Conservation (phyloP, 2,329 filamentous ascomycete genomes). For the Colletotrichum lentis region DNA sequence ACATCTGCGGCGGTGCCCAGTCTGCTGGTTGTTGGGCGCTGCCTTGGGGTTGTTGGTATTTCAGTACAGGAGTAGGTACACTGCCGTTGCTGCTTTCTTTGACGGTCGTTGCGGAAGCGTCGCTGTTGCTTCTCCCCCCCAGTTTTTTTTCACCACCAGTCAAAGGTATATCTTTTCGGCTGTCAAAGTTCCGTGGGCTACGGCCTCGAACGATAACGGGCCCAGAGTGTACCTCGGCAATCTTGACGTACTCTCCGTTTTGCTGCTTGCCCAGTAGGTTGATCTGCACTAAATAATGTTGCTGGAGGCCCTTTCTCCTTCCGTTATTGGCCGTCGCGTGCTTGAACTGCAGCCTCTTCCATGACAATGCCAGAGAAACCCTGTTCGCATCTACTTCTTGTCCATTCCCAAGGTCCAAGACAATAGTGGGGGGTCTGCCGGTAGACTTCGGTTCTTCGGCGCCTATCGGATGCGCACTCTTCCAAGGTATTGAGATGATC, state of each 20-base stretch:
- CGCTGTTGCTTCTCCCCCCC: slow-evolving; percentile 56
- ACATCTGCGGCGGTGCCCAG: slow-evolving; percentile 55
- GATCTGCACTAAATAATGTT: slow-evolving; percentile 91
- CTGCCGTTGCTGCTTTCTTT: slow-evolving; percentile 40
- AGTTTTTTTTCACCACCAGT: slow-evolving; percentile 59
- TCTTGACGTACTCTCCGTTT: slow-evolving; percentile 70
- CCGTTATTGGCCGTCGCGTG: slow-evolving; percentile 97
- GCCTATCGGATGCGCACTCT: slow-evolving; percentile 70
- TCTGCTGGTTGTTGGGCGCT: slow-evolving; percentile 53
- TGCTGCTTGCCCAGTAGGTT: slow-evolving; percentile 81
- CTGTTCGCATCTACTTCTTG: slow-evolving; percentile 80
- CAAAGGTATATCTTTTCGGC: slow-evolving; percentile 83
- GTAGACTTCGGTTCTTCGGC: slow-evolving; percentile 59
- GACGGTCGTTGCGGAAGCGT: slow-evolving; percentile 35
- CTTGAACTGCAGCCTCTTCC: slow-evolving; percentile 95
- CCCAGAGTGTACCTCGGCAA: slow-evolving; percentile 87
- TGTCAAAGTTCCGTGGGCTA: slow-evolving; percentile 93
- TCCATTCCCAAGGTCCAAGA: slow-evolving; percentile 63
- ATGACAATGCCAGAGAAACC: slow-evolving; percentile 83
- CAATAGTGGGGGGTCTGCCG: slow-evolving; percentile 61
- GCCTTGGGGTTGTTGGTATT: slow-evolving; percentile 48
- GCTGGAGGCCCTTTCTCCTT: slow-evolving; percentile 89
- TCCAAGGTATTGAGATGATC: slow-evolving; percentile 97
- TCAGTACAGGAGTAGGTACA: slow-evolving; percentile 13
- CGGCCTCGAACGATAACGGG: slow-evolving; percentile 95